phyloP scores from a whole-genome alignment of 805 yeast genomes.

The Ogataea nitratoaversa region DNA sequence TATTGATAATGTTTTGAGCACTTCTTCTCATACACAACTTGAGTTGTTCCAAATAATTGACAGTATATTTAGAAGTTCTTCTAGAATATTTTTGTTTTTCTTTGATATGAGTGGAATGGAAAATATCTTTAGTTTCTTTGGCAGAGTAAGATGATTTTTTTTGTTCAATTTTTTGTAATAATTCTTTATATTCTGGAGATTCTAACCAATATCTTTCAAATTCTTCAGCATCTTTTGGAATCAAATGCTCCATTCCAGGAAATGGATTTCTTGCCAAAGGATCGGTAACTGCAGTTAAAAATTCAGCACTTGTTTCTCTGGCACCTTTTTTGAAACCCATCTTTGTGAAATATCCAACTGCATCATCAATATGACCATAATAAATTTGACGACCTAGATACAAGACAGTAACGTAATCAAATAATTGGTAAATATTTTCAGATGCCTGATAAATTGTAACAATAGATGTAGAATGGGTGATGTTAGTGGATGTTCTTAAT shows the following conservation, averaged over 20 bases:
- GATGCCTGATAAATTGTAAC: conserved; percentile 69
- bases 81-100: conserved; percentile 38
- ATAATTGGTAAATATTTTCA: conserved; percentile 56
- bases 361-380: conserved; percentile 51
- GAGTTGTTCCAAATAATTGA: conserved; percentile 46
- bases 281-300: conserved; percentile 62
- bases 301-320: conserved; percentile 68
- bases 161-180: conserved; percentile 32
- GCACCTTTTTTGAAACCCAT: conserved; percentile 63
- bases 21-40: conserved; percentile 51
- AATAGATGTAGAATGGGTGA: conserved; percentile 52
- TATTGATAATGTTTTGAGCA: conserved; percentile 50
- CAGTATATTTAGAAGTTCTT: conserved; percentile 34
- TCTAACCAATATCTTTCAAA: conserved; percentile 57
- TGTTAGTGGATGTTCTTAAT: conserved; percentile 53
- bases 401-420: conserved; percentile 57
- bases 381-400: conserved; percentile 60
- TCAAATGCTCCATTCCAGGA: conserved; percentile 45
- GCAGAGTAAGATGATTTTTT: conserved; percentile 28
- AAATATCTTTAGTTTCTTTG: conserved; percentile 30
- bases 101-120: conserved; percentile 27
- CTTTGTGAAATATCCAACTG: conserved; percentile 48
- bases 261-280: conserved; percentile 50
- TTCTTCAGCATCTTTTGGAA: conserved; percentile 54
- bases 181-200: conserved; percentile 47